A percentile compares a stretch with the other conserved stretches of the same genome.
phyloP scores from a whole-genome alignment of 2,329 filamentous ascomycete genomes.

The Daldinia eschscholtzii region DNA sequence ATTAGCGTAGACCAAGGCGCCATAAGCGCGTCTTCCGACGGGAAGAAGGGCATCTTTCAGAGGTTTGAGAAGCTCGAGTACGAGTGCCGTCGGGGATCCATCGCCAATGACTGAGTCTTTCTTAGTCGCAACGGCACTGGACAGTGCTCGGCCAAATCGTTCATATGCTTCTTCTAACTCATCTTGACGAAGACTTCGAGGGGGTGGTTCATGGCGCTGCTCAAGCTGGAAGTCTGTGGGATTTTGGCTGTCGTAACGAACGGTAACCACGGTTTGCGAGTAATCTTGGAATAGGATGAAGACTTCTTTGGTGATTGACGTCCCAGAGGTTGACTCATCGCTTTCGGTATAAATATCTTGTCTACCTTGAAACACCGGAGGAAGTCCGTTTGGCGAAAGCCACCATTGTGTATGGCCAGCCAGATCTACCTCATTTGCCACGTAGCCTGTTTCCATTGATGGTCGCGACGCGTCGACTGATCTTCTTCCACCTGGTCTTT shows the following conservation, averaged over 20 bases:
- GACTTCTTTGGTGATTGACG: conserved; percentile 80
- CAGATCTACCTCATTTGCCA: conserved; percentile 89
- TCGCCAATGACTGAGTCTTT: conserved; percentile 87
- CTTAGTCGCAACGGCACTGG: conserved; percentile 75
- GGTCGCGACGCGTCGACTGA: conserved; percentile 84
- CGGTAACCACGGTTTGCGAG: conserved; percentile 90
- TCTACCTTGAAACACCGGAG: conserved; percentile 84
- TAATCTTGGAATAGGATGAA: conserved; percentile 96
- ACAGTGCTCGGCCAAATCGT: conserved; percentile 82
- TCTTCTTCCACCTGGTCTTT: conserved; percentile 63
- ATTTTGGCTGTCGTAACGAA: conserved; percentile 81
- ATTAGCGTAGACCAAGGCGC: conserved; percentile 93
- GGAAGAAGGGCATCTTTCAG: conserved; percentile 81
- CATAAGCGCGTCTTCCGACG: conserved; percentile 89
- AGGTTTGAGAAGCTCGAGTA: conserved; percentile 83
- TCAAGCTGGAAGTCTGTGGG: conserved; percentile 79
- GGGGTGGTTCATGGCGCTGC: conserved; percentile 88
- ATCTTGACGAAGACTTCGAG: conserved; percentile 85
- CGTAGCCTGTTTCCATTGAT: conserved; percentile 82
- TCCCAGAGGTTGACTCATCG: conserved; percentile 79
- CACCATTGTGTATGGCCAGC: conserved; percentile 84
- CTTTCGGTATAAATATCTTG: conserved; percentile 86
- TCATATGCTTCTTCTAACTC: conserved; percentile 90
- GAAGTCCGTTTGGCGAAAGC: conserved; percentile 82
- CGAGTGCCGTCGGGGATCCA: conserved; percentile 80